These are phyloP conservation scores for Termitomyces heimii DNA, from an alignment of 768 basidiomycete genomes.

Conservation along the genomic window DNA sequence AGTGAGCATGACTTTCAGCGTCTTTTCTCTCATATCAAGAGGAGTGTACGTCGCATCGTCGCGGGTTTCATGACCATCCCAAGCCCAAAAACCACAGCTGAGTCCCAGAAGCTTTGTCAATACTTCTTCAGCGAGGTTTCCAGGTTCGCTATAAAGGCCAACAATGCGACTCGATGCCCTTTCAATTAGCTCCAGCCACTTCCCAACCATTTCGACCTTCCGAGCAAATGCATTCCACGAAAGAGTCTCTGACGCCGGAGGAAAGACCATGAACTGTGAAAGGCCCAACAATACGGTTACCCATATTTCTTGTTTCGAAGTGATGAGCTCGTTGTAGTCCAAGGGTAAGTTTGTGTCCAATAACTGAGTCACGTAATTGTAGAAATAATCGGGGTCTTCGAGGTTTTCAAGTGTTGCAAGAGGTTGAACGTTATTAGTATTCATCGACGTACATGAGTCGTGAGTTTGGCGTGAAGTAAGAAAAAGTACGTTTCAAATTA, in stretches of 20 bases:
- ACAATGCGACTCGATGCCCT: constrained; percentile 44
- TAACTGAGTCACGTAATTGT: constrained; percentile 14
- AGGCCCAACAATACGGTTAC: constrained; percentile 43
- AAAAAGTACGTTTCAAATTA: neutral
- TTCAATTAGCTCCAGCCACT: constrained; percentile 49
- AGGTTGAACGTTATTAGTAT: constrained; percentile 8
- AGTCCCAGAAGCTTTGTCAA: constrained; percentile 49
- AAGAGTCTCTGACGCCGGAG: constrained; percentile 37
- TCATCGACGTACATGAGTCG: constrained; percentile 11
- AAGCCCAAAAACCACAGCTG: constrained; percentile 50
- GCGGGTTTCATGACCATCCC: constrained; percentile 44
- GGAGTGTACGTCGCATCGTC: constrained; percentile 39
- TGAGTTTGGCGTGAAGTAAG: neutral
- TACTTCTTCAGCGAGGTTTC: constrained; percentile 40
- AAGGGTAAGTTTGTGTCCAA: constrained; percentile 12
- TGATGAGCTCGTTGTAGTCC: constrained; percentile 11
- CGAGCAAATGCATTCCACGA: constrained; percentile 53
- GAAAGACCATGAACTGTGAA: constrained; percentile 54
- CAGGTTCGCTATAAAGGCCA: constrained; percentile 40
- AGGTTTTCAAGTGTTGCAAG: constrained; percentile 10
- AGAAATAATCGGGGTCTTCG: constrained; percentile 13
- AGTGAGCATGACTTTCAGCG: constrained; percentile 34
- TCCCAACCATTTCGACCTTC: constrained; percentile 47
- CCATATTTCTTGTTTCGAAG: constrained; percentile 39
- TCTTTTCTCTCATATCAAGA: constrained; percentile 38